phyloP scores from a whole-genome alignment of 495 filamentous ascomycete genomes.

The Oleoguttula mirabilis region DNA sequence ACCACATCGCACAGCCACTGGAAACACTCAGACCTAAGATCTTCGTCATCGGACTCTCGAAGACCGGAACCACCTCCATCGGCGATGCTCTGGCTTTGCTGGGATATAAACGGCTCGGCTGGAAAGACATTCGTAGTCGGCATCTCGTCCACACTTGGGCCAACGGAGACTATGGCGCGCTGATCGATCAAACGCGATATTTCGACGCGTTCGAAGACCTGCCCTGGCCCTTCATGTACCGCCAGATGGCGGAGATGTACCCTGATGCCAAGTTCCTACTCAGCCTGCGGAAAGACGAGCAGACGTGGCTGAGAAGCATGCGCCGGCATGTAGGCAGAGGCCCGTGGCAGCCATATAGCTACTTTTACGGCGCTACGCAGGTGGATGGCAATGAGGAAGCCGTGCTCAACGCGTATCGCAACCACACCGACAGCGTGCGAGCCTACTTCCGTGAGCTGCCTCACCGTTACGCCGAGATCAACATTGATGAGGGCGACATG shows the following conservation, averaged over 20 bases:
- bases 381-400: conserved; percentile 12
- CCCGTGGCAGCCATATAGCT: conserved; percentile 3
- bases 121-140: conserved; percentile 17
- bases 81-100: conserved; percentile 15
- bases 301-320: conserved; percentile 15
- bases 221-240: conserved; percentile 17
- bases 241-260: conserved; percentile 12
- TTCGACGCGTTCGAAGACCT: conserved; percentile 17
- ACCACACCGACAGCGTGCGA: conserved; percentile 13
- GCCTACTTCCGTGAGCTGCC: conserved; percentile 8
- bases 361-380: conserved; percentile 13
- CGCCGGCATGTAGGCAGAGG: conserved; percentile 7
- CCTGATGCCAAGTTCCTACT: conserved; percentile 14
- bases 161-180: conserved; percentile 8
- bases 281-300: conserved; percentile 13
- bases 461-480: conserved; percentile 11
- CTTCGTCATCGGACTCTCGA: conserved; percentile 16
- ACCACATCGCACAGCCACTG: conserved; percentile 11
- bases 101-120: conserved; percentile 11
- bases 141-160: conserved; percentile 16
- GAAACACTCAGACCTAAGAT: conserved; percentile 11
- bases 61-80: conserved; percentile 15
- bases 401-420: conserved; percentile 9
- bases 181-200: conserved; percentile 13
- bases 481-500: conserved; percentile 11